Base-by-base conservation (phyloP, 2,329 filamentous ascomycete species). In the Fusarium nisikadoi region DNA sequence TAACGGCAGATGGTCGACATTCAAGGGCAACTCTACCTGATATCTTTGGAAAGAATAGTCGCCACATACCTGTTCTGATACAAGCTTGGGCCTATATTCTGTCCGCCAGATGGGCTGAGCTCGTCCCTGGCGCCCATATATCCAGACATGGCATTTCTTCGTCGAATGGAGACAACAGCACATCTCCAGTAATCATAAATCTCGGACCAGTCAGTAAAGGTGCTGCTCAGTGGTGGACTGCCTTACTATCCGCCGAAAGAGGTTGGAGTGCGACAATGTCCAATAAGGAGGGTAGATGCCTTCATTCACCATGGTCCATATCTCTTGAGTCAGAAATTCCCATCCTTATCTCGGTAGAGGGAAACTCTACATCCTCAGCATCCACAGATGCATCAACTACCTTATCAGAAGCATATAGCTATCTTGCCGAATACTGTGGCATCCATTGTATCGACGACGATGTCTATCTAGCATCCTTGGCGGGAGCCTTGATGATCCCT, bases 181-280 rank as follows among this genome's bases (percentile, higher is more conserved):
- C 9, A 20, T 16, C 13, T 17, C 13, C 47, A 12, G 6, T 58
- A 8, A 36, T 43, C 10, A 59, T 77, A 38, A 23, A 78, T 27
- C 25, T 81, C 43, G 77, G 77, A 25, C 53, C 74, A 52, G 71
- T 78, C 54, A 61, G 72, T 23, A 58, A 72, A 49, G 74, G 72
- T 42, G 74, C 77, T 23, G 75, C 68, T 70, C 66, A 68, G n/a
- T 81, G 78, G 78, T 80, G 78, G 79, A 55, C 60, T 64, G 66
- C 72, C 27, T 61, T 81, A 57, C 70, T 80, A 10, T 74, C 72
- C 6, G 23, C 57, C 27, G 73, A 70, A 39, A 50, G 71, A 9
- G 72, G 76, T 43, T 80, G 77, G 79, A 57, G 65, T 46, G 72
- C 75, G 41, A 71, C 65, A 43, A 74, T 76, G 33, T 33, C 42